Evolutionary conservation across 179 eudicot genomes (phyloP).

Genomic region (Beta corolliflora): DNA sequence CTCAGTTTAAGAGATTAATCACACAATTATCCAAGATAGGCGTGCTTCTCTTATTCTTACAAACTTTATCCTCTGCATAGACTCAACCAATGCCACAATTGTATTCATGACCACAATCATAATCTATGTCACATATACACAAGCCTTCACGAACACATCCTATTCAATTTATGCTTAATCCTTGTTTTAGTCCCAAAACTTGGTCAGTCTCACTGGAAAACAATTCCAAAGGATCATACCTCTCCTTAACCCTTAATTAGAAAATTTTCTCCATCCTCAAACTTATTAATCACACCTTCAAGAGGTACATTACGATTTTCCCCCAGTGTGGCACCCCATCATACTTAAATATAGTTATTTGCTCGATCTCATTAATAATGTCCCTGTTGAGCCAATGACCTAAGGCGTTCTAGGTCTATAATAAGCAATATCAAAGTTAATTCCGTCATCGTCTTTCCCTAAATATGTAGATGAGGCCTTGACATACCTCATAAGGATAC

Average conservation of each 20-base stretch:
- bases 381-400: slow-evolving; percentile 20
- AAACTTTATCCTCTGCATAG: slow-evolving; percentile 25
- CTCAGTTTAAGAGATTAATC: not conserved
- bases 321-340: slow-evolving; percentile 40
- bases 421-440: slow-evolving; percentile 35
- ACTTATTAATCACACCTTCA: slow-evolving; percentile 19
- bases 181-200: slow-evolving; percentile 27
- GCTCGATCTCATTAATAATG: slow-evolving; percentile 34
- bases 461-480: slow-evolving; percentile 32
- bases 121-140: slow-evolving; percentile 23
- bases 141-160: slow-evolving; percentile 35
- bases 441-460: slow-evolving; percentile 34
- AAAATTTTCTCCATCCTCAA: slow-evolving; percentile 25
- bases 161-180: not conserved
- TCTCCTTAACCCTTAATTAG: slow-evolving; percentile 19
- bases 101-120: slow-evolving; percentile 22
- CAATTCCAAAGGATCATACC: slow-evolving; percentile 33
- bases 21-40: not conserved
- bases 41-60: not conserved
- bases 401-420: slow-evolving; percentile 16
- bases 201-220: slow-evolving; percentile 37
- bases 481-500: slow-evolving; percentile 37
- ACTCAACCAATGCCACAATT: slow-evolving; percentile 20
- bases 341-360: slow-evolving; percentile 33
- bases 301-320: slow-evolving; percentile 38